Evolutionary conservation across 495 filamentous ascomycete genomes (phyloP).

Genomic region (Trichoderma orchidacearum): DNA sequence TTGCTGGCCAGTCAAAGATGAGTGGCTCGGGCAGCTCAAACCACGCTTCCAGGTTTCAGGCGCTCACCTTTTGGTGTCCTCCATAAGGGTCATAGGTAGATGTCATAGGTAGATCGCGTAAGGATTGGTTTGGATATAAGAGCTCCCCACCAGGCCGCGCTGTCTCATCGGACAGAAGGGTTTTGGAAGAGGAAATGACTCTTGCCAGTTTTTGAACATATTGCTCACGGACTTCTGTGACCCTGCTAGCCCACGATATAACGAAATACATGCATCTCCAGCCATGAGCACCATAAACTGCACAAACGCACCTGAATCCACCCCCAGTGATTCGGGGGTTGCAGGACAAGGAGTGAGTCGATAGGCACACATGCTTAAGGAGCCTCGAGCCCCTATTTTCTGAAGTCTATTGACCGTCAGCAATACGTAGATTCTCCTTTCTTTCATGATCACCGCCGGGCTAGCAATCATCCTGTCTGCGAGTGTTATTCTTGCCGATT

Average conservation of each 20-base stretch:
- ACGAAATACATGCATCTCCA: not conserved
- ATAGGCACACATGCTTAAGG: not conserved
- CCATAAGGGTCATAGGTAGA: not conserved
- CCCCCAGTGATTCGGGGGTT: slow-evolving; percentile 40
- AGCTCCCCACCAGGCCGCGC: too few relatives aligned
- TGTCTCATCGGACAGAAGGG: too few relatives aligned
- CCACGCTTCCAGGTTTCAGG: not conserved
- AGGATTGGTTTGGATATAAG: too few relatives aligned
- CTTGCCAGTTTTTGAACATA: too few relatives aligned
- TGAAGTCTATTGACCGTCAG: not conserved
- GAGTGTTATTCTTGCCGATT: slow-evolving; percentile 33
- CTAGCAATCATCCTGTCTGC: slow-evolving; percentile 29
- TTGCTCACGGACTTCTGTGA: too few relatives aligned
- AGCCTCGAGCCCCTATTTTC: not conserved
- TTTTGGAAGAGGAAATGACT: too few relatives aligned
- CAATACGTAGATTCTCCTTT: slow-evolving; percentile 40
- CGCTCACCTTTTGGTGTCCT: not conserved
- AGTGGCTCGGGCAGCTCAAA: not conserved
- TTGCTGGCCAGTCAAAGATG: not conserved
- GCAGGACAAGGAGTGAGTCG: slow-evolving; percentile 41
- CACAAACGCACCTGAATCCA: slow-evolving; percentile 23
- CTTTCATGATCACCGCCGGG: slow-evolving; percentile 42
- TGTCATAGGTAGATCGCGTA: too few relatives aligned
- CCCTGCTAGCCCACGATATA: not conserved
- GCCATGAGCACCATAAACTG: slow-evolving; percentile 13